phyloP scores from a whole-genome alignment of 2,329 filamentous ascomycete genomes.

The Chaetoscypha palmicola region DNA sequence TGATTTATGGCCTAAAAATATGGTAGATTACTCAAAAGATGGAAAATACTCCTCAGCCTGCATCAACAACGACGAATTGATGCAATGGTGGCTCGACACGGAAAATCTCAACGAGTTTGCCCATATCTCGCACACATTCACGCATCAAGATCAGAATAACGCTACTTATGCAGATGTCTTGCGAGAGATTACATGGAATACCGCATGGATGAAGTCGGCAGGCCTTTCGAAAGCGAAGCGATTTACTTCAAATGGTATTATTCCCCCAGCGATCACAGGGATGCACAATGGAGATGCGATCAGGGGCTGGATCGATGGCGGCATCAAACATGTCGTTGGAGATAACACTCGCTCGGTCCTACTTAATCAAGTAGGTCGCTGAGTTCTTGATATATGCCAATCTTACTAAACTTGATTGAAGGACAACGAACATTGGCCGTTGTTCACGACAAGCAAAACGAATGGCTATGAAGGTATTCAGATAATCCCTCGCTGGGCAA shows the following conservation, averaged over 20 bases:
- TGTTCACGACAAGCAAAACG: constrained; percentile 41
- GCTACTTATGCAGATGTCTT: constrained; percentile 49
- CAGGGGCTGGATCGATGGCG: constrained; percentile 49
- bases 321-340: constrained; percentile 52
- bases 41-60: constrained; percentile 2
- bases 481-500: constrained; percentile 49
- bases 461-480: constrained; percentile 51
- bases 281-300: constrained; percentile 57
- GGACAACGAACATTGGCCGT: constrained; percentile 42
- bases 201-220: constrained; percentile 48
- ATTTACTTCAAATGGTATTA: constrained; percentile 47
- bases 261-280: constrained; percentile 57
- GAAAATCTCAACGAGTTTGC: constrained; percentile 46
- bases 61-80: constrained; percentile 27
- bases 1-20: constrained; percentile 2
- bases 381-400: not conserved
- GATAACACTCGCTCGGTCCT: constrained; percentile 52
- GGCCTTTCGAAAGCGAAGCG: constrained; percentile 39
- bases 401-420: not conserved
- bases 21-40: constrained; percentile 2
- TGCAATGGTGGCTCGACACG: constrained; percentile 43
- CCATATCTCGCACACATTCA: constrained; percentile 55
- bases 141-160: constrained; percentile 51
- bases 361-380: constrained; percentile 39
- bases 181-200: constrained; percentile 54